phyloP scores from a whole-genome alignment of 2,329 filamentous ascomycete genomes.

The Paecilomyces dactylethromorphus region DNA sequence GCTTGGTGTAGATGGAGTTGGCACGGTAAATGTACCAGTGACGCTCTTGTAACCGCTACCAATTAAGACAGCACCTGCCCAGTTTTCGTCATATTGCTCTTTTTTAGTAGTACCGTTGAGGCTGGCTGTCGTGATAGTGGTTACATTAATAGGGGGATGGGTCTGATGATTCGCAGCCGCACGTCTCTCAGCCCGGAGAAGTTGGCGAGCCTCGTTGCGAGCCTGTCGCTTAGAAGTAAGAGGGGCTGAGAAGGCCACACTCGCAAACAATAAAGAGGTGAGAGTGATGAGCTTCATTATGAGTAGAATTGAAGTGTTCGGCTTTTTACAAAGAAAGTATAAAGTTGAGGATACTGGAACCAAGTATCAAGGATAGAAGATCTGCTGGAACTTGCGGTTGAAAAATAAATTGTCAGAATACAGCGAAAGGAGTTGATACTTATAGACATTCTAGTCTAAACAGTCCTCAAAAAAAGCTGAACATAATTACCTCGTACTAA shows the following conservation, averaged over 20 bases:
- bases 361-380: background rate
- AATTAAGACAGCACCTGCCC: constrained; percentile 53
- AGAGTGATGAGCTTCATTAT: constrained; percentile 47
- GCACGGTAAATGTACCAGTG: constrained; percentile 47
- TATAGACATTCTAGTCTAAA: too few relatives aligned
- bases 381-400: background rate
- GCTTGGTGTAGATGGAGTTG: constrained; percentile 39
- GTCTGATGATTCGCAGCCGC: constrained; percentile 8
- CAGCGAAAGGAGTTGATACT: too few relatives aligned
- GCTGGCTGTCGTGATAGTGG: constrained; percentile 29
- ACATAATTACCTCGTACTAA: too few relatives aligned
- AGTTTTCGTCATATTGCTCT: constrained; percentile 48
- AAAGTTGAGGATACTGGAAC: background rate
- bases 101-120: constrained; percentile 22
- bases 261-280: constrained; percentile 33
- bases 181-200: constrained; percentile 16
- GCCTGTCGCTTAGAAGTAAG: constrained; percentile 22
- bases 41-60: constrained; percentile 47
- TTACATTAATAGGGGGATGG: constrained; percentile 22
- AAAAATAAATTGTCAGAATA: too few relatives aligned
- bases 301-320: background rate
- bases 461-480: too few relatives aligned
- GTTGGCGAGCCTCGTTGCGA: constrained; percentile 14
- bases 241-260: constrained; percentile 41
- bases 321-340: background rate